Base-by-base conservation (phyloP, 2,329 filamentous ascomycete genomes). In the Ophiostoma himal-ulmi region DNA sequence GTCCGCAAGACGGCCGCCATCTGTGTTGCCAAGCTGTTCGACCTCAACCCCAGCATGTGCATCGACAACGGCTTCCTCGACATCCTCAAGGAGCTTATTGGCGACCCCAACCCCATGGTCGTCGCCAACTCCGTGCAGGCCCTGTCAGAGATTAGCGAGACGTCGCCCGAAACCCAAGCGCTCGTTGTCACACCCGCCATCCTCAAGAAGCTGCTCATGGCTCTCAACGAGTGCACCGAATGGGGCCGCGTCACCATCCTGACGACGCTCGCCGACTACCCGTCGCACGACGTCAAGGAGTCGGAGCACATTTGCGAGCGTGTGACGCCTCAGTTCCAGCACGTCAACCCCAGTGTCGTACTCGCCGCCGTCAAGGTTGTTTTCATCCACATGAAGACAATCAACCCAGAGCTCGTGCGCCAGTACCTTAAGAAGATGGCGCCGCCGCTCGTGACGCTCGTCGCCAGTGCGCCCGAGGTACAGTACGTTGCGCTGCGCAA, bases 341-440 rank as follows among this genome's bases (percentile, higher is more conserved):
- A 99, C 77, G 94, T 97, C 77, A 99, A 99, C 77, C 92, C 95
- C 2, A 96, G 94, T 78, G 95, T 99, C 20, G 95, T 99, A 26
- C 82, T 99, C 74, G 93, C 95, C n/a, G 95, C 95, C 26, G 94
- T 99, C 76, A 99, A 99, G 83, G 92, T 92, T 17, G 96, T 99
- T 54, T 99, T 99, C 78, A 88, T 96, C 73, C 95, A 99, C 79
- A 98, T 98, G 94, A 91, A 88, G 79, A 83, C 90, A 72, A 85
- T 97, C 76, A 92, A 88, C 75, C 84, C 88, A 0, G 93, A 97
- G 71, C 82, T 93, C 64, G 89, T 91, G 73, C 88, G 90, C 76
- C 92, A 91, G 73, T 98, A 98, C 78, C 84, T 96, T 68, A 97
- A 96, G 84, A 99, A 99, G 83, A 99, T 99, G 95, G 94, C 95